Base-by-base conservation (phyloP, 1,139 yeast species). In the Suhomyces bolitotheri region DNA sequence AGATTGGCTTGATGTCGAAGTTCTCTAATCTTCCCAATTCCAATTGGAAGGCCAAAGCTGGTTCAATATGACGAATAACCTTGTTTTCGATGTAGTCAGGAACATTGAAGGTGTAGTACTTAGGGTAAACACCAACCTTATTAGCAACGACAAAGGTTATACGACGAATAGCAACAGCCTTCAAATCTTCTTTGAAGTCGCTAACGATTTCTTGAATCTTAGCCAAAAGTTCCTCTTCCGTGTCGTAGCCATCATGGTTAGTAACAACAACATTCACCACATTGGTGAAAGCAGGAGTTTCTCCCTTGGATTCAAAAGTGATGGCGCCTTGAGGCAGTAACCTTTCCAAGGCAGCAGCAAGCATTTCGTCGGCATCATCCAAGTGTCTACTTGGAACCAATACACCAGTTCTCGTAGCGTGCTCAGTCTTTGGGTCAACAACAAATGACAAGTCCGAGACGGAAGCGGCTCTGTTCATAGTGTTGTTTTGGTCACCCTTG, bases 1-100 rank as follows among this genome's bases (percentile, higher is more conserved):
- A 87, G 40, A 92, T 87, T 32, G 97, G 97, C 60, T 84, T 88
- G 64, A 92, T 88, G 65, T 87, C 82, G 67, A 92, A 92, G 71
- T 92, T 94, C 32, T 95, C 87, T 65, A 92, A 76, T 70, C 97
- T 82, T 55, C 89, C 95, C 50, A 92, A 76, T 67, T 92, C 98
- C 53, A 92, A 76, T 71, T 92, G 98, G 84, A 82, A 92, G 38
- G 98, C 98, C 55, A 92, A 74, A 29, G 98, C 97, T 21, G 98
- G 98, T 65, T 92, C 98, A 54, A 92, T 88, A 59, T 92, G 97
- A 71, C 98, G 90, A 60, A 92, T 87, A 23, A 90, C 90, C 66
- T 83, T 80, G 67, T 92, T 95, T 64, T 84, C 94, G 27, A 53
- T 51, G 61, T 85, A 92, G 25, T 76, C 76, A 33, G 96, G 95